phyloP scores from a whole-genome alignment of 225 moss, liverwort and hornwort genomes.

The Lunularia cruciata region DNA sequence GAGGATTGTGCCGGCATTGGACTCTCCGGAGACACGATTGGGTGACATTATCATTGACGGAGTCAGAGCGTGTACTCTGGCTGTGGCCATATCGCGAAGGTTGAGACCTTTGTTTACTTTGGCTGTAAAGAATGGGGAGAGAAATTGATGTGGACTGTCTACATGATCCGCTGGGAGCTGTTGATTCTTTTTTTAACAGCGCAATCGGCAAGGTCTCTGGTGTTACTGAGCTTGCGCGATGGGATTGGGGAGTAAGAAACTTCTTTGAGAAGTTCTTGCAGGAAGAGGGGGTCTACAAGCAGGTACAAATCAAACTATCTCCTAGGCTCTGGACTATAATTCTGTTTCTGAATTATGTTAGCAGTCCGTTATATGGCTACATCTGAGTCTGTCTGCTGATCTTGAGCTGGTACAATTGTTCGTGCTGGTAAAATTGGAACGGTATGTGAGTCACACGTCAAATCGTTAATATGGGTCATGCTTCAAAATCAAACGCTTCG shows the following conservation, averaged over 20 bases:
- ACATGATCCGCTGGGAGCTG: conserved; percentile 79
- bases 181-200: conserved; percentile 70
- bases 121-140: conserved; percentile 20
- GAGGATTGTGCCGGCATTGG: no score
- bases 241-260: conserved; percentile 84
- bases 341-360: no score
- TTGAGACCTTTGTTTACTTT: no score
- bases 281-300: conserved; percentile 41
- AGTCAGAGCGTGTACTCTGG: no score
- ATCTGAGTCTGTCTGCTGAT: neutral
- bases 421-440: no score
- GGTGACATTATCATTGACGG: no score
- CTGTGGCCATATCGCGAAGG: no score
- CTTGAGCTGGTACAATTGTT: neutral
- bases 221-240: conserved; percentile 41
- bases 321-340: no score
- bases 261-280: conserved; percentile 62
- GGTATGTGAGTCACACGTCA: no score
- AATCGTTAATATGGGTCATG: no score
- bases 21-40: no score
- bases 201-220: conserved; percentile 46
- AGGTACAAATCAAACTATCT: conserved; percentile 42
- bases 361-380: neutral
- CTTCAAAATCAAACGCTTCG: no score
- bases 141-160: conserved; percentile 58